Conservation (phyloP, 2,329 filamentous ascomycete species). For the Ascochyta fabae region DNA sequence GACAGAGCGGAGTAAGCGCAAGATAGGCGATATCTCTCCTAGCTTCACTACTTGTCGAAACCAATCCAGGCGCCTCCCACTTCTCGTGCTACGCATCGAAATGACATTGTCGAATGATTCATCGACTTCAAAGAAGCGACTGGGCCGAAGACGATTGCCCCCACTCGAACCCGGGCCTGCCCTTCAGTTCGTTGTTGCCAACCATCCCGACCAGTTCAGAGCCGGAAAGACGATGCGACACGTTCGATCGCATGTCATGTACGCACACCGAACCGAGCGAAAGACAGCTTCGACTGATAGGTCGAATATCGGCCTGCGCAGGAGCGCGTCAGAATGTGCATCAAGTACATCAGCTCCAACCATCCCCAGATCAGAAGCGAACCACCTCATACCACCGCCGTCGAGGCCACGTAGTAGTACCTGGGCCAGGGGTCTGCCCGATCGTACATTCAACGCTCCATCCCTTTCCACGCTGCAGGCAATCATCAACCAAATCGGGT, state of each 20-base stretch:
- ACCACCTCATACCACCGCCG: neutral
- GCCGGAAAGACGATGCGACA: conserved; percentile 41
- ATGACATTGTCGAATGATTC: conserved; percentile 34
- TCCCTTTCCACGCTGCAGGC: neutral
- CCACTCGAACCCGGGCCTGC: conserved; percentile 42
- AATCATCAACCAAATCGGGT: neutral
- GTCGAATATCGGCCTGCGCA: neutral
- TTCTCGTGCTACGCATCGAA: neutral
- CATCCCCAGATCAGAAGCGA: conserved; percentile 21
- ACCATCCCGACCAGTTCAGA: conserved; percentile 44
- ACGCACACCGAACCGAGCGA: conserved; percentile 38
- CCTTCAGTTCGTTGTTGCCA: conserved; percentile 44
- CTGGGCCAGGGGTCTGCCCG: neutral
- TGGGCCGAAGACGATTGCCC: conserved; percentile 39
- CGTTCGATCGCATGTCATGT: conserved; percentile 48
- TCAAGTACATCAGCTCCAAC: conserved; percentile 35
- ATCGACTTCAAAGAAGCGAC: conserved; percentile 33
- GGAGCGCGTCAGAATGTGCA: conserved; percentile 12
- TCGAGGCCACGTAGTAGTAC: conserved; percentile 7
- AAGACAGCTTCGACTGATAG: conserved; percentile 17
- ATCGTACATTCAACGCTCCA: neutral
- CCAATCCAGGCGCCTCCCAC: neutral
- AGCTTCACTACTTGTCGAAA: neutral
- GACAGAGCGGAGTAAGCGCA: neutral
- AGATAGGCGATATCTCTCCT: neutral